Conservation (phyloP, 2,329 filamentous ascomycete species). For the Alternaria hordeiaustralica region DNA sequence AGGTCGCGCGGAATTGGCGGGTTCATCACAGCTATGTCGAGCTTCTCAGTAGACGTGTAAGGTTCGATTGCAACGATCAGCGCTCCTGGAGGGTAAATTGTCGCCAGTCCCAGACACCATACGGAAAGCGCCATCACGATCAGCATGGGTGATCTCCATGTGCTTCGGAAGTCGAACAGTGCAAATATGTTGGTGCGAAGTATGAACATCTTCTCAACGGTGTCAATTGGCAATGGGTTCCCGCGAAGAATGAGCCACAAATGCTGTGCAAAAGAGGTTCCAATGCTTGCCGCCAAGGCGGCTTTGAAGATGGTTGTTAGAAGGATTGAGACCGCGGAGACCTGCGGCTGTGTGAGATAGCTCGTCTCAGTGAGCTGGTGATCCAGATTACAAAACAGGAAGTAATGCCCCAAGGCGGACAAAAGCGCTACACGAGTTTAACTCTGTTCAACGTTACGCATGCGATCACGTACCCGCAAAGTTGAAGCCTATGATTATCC, state of each 20-base stretch:
- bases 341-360: not conserved
- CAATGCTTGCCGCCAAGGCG: not conserved
- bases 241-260: constrained; percentile 7
- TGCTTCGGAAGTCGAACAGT: not conserved
- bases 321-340: constrained; percentile 4
- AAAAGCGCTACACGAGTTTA: no score
- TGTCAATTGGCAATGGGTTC: not conserved
- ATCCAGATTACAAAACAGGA: no score
- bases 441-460: no score
- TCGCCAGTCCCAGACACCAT: constrained; percentile 6
- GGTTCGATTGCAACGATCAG: constrained; percentile 2
- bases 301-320: constrained; percentile 3
- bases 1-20: not conserved
- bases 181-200: not conserved
- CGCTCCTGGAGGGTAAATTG: constrained; percentile 14
- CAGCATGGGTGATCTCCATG: no score
- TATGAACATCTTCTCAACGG: not conserved
- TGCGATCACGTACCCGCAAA: no score
- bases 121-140: not conserved
- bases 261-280: constrained; percentile 7
- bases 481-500: not conserved
- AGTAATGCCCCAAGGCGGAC: no score
- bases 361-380: not conserved
- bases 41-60: not conserved
- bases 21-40: not conserved